Percentiles rank a stretch among this genome's conserved stretches.
phyloP scores from a whole-genome alignment of 1,139 yeast species.

The Pichia sp. region DNA sequence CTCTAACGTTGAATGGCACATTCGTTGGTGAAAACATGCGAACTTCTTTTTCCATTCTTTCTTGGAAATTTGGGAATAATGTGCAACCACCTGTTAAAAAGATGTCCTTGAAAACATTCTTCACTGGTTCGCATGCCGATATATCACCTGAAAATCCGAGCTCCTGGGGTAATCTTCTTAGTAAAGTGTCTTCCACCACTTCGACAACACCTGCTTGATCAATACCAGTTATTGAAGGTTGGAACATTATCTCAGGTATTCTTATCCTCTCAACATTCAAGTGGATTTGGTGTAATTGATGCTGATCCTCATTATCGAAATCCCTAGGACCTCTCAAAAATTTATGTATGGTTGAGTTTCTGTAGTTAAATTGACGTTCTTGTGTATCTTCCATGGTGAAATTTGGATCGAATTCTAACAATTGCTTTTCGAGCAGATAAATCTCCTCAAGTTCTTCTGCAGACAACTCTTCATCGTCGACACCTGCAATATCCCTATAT shows the following conservation, averaged over 20 bases:
- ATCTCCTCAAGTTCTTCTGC: conserved; percentile 65
- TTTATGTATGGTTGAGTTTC: conserved; percentile 69
- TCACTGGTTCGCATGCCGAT: conserved; percentile 31
- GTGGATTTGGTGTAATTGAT: conserved; percentile 83
- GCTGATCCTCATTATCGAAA: conserved; percentile 57
- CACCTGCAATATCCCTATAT: conserved; percentile 76
- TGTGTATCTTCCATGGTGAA: conserved; percentile 82
- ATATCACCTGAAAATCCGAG: conserved; percentile 48
- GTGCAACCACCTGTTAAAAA: conserved; percentile 87
- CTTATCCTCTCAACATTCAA: conserved; percentile 85
- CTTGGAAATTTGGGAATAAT: conserved; percentile 57
- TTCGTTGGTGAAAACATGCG: conserved; percentile 67
- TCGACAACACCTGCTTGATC: conserved; percentile 93
- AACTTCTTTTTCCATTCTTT: conserved; percentile 64
- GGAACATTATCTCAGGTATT: conserved; percentile 87
- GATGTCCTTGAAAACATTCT: conserved; percentile 52
- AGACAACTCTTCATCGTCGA: conserved; percentile 68
- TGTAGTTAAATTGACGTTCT: conserved; percentile 85
- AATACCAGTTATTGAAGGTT: conserved; percentile 91
- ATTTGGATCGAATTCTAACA: conserved; percentile 75
- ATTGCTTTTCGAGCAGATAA: conserved; percentile 62
- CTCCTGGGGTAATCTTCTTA: conserved; percentile 54
- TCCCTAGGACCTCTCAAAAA: conserved; percentile 87
- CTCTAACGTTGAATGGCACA: conserved; percentile 54
- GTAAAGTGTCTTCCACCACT: conserved; percentile 61